A percentile compares a stretch with the other conserved stretches of the same genome.
Conservation (phyloP, 1,139 yeast species). For the Pichia sp. region DNA sequence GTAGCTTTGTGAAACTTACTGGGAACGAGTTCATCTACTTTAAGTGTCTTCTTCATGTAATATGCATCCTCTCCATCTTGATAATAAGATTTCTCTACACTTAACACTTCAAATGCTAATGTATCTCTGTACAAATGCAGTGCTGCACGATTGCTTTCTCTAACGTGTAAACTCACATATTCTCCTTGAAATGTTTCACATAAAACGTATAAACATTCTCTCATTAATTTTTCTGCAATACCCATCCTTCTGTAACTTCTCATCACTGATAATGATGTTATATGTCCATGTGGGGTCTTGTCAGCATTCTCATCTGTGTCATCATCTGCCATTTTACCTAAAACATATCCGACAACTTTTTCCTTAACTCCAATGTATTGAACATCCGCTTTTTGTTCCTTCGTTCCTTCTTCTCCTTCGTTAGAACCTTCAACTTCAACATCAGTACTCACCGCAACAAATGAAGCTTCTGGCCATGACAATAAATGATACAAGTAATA, state of each 20-base stretch:
- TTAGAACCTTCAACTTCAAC: conserved; percentile 28
- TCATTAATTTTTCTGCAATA: conserved; percentile 86
- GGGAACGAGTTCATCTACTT: conserved; percentile 55
- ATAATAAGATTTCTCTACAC: conserved; percentile 80
- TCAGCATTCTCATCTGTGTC: conserved; percentile 61
- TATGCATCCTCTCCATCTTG: conserved; percentile 99
- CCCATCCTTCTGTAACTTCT: conserved; percentile 94
- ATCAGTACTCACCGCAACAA: conserved; percentile 79
- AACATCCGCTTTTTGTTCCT: conserved; percentile 46
- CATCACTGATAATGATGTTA: conserved; percentile 91
- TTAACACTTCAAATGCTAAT: conserved; percentile 70
- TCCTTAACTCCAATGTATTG: conserved; percentile 58
- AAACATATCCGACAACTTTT: conserved; percentile 86
- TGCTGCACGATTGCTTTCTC: conserved; percentile 92
- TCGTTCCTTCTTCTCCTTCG: conserved; percentile 34
- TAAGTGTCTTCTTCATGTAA: conserved; percentile 73
- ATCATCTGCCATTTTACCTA: conserved; percentile 89
- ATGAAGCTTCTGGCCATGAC: conserved; percentile 97
- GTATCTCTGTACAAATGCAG: conserved; percentile 86
- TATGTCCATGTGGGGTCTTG: conserved; percentile 83
- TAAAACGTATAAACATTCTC: conserved; percentile 73
- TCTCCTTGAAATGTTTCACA: conserved; percentile 78
- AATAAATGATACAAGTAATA: conserved; percentile 89
- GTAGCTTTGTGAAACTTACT: conserved; percentile 43
- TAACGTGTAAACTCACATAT: conserved; percentile 86